Evolutionary conservation across 805 yeast genomes (phyloP).

Genomic region (Yamadazyma endophytica): DNA sequence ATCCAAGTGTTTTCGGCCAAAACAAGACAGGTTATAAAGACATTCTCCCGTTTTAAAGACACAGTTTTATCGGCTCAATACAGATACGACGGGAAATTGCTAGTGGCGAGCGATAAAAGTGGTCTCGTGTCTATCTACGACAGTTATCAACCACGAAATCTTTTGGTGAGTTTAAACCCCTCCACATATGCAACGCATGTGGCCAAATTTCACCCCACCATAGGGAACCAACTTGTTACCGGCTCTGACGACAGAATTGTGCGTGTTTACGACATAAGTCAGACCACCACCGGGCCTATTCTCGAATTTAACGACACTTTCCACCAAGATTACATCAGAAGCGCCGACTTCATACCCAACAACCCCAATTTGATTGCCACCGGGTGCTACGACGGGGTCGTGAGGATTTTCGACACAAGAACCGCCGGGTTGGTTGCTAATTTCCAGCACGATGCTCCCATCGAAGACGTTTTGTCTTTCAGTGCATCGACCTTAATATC

Average conservation of each 20-base stretch:
- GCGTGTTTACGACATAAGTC: constrained; percentile 84
- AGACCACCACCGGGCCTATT: constrained; percentile 63
- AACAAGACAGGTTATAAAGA: constrained; percentile 85
- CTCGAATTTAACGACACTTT: constrained; percentile 54
- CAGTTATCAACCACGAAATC: constrained; percentile 70
- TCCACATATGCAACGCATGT: constrained; percentile 88
- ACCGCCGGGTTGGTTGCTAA: constrained; percentile 52
- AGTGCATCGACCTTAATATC: constrained; percentile 73
- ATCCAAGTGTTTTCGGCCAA: constrained; percentile 92
- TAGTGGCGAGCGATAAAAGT: constrained; percentile 93
- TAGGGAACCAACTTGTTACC: constrained; percentile 70
- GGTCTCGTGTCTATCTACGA: constrained; percentile 92
- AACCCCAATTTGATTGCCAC: constrained; percentile 80
- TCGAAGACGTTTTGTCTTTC: constrained; percentile 77
- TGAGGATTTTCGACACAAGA: constrained; percentile 83
- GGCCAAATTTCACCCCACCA: constrained; percentile 81
- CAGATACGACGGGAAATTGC: constrained; percentile 83
- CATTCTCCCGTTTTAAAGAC: constrained; percentile 84
- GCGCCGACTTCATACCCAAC: constrained; percentile 71
- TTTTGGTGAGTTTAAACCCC: constrained; percentile 77
- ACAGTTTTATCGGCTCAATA: constrained; percentile 90
- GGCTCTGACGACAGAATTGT: constrained; percentile 90
- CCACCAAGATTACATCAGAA: constrained; percentile 85
- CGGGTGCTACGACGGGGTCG: constrained; percentile 89
- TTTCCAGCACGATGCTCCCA: constrained; percentile 70